phyloP scores from a whole-genome alignment of 179 eudicot genomes.

The Carnegiea gigantea region DNA sequence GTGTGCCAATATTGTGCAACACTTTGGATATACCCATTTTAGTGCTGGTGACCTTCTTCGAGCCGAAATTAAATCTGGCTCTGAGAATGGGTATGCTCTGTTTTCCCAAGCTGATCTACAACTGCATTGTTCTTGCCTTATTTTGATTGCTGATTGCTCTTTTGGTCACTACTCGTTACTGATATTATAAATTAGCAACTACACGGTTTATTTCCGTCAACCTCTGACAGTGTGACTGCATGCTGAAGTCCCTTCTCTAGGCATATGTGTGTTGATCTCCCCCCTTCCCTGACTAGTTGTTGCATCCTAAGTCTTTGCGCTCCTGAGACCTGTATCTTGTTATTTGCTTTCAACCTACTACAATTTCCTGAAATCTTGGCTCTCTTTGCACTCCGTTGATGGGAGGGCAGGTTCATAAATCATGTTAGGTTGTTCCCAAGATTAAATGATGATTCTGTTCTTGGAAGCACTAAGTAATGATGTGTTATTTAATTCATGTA shows the following conservation, averaged over 20 bases:
- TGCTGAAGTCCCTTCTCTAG: too few relatives aligned
- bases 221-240: too few relatives aligned
- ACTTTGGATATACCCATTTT: constrained; percentile 88
- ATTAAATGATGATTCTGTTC: background rate
- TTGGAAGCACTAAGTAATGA: background rate
- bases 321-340: background rate
- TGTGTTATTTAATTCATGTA: background rate
- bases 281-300: background rate
- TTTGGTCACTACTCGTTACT: too few relatives aligned
- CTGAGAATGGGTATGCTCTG: constrained; percentile 45
- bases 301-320: background rate
- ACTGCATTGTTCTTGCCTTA: background rate
- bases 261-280: too few relatives aligned
- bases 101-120: background rate
- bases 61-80: constrained; percentile 81
- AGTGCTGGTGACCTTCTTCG: constrained; percentile 98
- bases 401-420: background rate
- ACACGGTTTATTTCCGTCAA: too few relatives aligned
- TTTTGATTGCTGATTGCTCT: too few relatives aligned
- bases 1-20: constrained; percentile 72
- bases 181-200: too few relatives aligned
- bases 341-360: background rate
- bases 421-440: background rate
- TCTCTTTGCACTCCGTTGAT: background rate
- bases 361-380: background rate